Conservation (phyloP, 805 yeast genomes). For the Clavispora asparagi region DNA sequence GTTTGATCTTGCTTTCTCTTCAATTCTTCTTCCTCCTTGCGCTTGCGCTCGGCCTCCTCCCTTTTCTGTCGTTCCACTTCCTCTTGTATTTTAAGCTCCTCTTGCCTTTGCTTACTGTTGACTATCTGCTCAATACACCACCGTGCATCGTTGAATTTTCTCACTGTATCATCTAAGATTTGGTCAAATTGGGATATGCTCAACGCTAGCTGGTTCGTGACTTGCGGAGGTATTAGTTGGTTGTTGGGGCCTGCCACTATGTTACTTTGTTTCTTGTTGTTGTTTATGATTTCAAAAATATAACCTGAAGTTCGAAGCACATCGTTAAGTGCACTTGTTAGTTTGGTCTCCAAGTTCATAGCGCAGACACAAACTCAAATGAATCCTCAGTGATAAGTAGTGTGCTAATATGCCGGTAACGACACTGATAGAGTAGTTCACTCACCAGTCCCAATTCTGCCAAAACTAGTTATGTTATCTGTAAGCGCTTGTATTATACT, state of each 20-base stretch:
- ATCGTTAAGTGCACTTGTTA: constrained; percentile 36
- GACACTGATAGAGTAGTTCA: no score
- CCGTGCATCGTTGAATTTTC: constrained; percentile 37
- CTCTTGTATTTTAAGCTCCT: constrained; percentile 33
- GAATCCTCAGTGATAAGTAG: not conserved
- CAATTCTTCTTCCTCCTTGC: constrained; percentile 18
- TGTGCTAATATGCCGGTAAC: not conserved
- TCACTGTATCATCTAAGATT: constrained; percentile 37
- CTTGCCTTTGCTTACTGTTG: constrained; percentile 38
- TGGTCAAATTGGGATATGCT: constrained; percentile 36
- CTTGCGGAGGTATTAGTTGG: constrained; percentile 34
- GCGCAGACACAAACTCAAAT: not conserved
- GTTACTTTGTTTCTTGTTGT: constrained; percentile 37
- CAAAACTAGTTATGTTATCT: no score
- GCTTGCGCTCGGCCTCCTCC: constrained; percentile 23
- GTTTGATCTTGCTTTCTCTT: constrained; percentile 13
- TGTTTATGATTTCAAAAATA: constrained; percentile 37
- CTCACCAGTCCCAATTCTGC: no score
- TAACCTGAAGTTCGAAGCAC: constrained; percentile 39
- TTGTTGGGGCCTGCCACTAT: constrained; percentile 38
- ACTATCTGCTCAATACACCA: constrained; percentile 42
- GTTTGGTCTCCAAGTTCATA: constrained; percentile 37
- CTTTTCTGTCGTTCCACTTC: constrained; percentile 28
- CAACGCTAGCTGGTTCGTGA: constrained; percentile 29
- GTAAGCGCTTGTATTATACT: no score